Evolutionary conservation across 805 yeast genomes (phyloP).

Genomic region (Metschnikowia lachancei): DNA sequence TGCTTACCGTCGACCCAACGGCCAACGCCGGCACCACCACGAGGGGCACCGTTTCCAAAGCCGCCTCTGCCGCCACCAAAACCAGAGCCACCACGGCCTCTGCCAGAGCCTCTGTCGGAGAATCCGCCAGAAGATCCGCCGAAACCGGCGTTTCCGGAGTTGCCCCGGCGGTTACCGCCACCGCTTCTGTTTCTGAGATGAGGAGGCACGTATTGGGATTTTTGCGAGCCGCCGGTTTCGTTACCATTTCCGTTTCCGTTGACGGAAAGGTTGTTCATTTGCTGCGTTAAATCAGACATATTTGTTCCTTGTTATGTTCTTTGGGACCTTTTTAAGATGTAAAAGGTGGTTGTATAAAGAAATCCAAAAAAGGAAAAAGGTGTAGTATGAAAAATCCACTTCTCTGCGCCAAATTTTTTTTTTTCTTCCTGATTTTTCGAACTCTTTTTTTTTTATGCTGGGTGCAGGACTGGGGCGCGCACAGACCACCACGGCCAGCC

Average conservation of each 20-base stretch:
- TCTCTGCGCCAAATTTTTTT: background rate
- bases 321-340: background rate
- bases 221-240: conserved; percentile 20
- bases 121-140: conserved; percentile 12
- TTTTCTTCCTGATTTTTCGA: background rate
- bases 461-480: conserved; percentile 3
- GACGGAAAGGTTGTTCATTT: conserved; percentile 55
- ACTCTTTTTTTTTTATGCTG: conserved; percentile 1
- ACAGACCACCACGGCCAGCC: background rate
- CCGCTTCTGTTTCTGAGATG: conserved; percentile 35
- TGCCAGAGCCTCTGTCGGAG: conserved; percentile 7
- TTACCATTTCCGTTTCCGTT: conserved; percentile 27
- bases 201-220: conserved; percentile 30
- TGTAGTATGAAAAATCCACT: conserved; percentile 8
- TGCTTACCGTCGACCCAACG: conserved; percentile 85
- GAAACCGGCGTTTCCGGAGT: conserved; percentile 22
- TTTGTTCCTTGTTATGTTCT: conserved; percentile 19
- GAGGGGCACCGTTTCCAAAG: conserved; percentile 24
- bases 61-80: conserved; percentile 26
- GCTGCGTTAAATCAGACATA: conserved; percentile 59
- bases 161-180: conserved; percentile 31
- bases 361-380: conserved; percentile 4
- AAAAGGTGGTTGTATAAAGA: background rate
- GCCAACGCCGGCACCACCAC: conserved; percentile 75
- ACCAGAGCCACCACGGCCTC: conserved; percentile 26